These are phyloP conservation scores for Lactifluus echinatus DNA, from an alignment of 768 basidiomycete genomes.

Conservation along the genomic window DNA sequence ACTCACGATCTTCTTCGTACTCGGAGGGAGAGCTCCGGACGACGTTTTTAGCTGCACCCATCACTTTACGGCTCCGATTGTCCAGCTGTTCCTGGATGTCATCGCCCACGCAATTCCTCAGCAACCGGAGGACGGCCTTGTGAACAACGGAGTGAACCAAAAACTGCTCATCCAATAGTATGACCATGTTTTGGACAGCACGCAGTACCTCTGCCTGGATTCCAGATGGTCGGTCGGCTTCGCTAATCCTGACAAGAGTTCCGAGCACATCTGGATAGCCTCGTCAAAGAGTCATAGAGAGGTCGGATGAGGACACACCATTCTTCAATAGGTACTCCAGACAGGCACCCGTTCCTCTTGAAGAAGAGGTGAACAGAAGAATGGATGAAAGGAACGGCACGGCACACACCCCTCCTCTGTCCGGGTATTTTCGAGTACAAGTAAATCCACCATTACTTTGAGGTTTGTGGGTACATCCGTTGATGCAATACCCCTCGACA, in stretches of 20 bases:
- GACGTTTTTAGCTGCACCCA: constrained; percentile 78
- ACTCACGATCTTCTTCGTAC: constrained; percentile 81
- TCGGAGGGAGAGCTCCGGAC: constrained; percentile 70
- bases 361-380: constrained; percentile 1
- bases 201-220: constrained; percentile 85
- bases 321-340: constrained; percentile 89
- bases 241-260: constrained; percentile 77
- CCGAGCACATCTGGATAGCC: constrained; percentile 61
- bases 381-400: not conserved
- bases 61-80: constrained; percentile 51
- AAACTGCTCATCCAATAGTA: constrained; percentile 87
- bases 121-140: constrained; percentile 73
- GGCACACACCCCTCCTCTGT: constrained; percentile 77
- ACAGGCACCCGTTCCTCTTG: constrained; percentile 78
- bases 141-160: constrained; percentile 88
- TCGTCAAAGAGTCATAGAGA: constrained; percentile 1
- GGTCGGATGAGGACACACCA: constrained; percentile 35
- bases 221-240: constrained; percentile 79
- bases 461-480: constrained; percentile 76
- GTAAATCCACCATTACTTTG: constrained; percentile 71
- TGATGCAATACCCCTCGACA: constrained; percentile 68
- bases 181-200: constrained; percentile 83
- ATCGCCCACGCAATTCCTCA: constrained; percentile 86
- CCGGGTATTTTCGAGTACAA: constrained; percentile 78
- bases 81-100: constrained; percentile 84